phyloP scores from a whole-genome alignment of 176 grass and related monocot species.

The Guadua angustifolia region DNA sequence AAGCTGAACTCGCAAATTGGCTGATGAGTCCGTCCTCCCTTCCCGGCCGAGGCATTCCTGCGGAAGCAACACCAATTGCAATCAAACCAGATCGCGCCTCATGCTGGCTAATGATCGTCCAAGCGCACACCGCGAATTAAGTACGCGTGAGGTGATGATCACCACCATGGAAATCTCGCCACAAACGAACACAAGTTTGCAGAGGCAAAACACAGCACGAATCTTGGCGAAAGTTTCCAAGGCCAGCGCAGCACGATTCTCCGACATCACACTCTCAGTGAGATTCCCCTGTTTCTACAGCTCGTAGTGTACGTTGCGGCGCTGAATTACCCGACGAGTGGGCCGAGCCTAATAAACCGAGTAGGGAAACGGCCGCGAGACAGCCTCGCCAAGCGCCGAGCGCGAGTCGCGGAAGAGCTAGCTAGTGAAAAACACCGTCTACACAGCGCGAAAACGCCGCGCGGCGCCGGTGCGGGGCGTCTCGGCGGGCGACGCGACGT shows the following conservation, averaged over 20 bases:
- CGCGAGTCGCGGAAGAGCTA: background rate
- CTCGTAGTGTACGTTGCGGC: background rate
- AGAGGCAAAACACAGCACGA: no score
- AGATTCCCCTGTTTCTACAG: background rate
- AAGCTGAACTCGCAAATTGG: conserved; percentile 1
- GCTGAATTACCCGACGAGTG: background rate
- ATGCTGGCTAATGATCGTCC: background rate
- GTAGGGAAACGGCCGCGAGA: background rate
- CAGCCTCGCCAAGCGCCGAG: background rate
- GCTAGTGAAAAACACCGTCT: background rate
- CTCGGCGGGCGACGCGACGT: background rate
- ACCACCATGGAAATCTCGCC: background rate
- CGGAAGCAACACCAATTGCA: conserved; percentile 39
- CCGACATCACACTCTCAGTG: background rate
- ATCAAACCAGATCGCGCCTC: background rate
- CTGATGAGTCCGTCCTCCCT: background rate
- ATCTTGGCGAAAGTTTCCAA: background rate
- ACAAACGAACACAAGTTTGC: background rate
- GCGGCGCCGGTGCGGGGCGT: background rate
- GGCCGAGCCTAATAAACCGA: background rate
- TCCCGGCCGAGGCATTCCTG: conserved; percentile 10
- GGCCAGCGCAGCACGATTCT: background rate
- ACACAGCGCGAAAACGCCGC: background rate
- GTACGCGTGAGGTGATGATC: background rate
- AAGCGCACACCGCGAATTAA: background rate